Base-by-base conservation (phyloP, 1,139 yeast species). In the Lodderomyces beijingensis region DNA sequence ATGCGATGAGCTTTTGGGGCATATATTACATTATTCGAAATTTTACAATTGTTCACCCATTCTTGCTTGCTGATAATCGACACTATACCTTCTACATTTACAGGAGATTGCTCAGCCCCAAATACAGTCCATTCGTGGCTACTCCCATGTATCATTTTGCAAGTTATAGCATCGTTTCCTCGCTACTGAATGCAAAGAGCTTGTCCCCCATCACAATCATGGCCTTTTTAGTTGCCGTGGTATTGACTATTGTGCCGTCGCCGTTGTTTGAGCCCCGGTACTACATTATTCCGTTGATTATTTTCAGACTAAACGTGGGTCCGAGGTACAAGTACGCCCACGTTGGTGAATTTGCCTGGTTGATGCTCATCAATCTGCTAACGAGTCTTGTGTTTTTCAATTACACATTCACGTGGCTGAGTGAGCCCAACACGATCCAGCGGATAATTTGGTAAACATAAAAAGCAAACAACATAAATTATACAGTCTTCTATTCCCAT, bases 241-340 rank as follows among this genome's bases (percentile, higher is more conserved):
- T 70, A 2, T 53, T 77, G 2, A 82, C 93, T 0, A 65, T 91
- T 16, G 74, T 83, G 0, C 96, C 97, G 10, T 80, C 95, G 0
- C 97, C 98, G 7, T 64, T 91, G 41, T 78, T 93, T 48, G 99
- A 91, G 54, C 96, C 96, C 30, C 73, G 98, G 35, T 91, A 93
- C 55, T 91, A 82, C 54, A 83, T 91, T 32, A 50, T 86, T 3
- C 97, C 98, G 3, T 77, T 77, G 49, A 53, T 84, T 10, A 52
- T 88, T 23, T 88, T 89, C 77, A 70, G 96, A 46, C 37, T 84
- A 5, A 69, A 77, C 39, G 58, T 69, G 5, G 53, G 58, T 7
- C 75, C 82, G 16, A 53, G 55, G 14, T 54, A 58, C 13, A 58
- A 58, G 20, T 17, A 20, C 14, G 66, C 82, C 38, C 60, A 75